These are phyloP conservation scores for Neltuma alba DNA, from an alignment of 306 rosid species.

Conservation along the genomic window DNA sequence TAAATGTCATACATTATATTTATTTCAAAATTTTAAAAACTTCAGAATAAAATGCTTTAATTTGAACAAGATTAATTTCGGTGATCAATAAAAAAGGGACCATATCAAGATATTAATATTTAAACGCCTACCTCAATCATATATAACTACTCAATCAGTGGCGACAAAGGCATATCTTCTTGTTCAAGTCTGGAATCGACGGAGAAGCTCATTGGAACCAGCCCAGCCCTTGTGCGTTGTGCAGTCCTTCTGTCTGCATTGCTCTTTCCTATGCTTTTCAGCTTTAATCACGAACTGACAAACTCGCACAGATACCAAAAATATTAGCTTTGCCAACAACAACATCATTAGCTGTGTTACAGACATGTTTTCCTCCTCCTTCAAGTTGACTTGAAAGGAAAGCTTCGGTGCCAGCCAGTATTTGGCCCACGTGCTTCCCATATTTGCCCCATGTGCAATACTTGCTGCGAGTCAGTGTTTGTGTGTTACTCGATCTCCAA, in stretches of 20 bases:
- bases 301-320: neutral
- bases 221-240: neutral
- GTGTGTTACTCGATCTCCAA: neutral
- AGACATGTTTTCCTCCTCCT: conserved; percentile 3
- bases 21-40: no score
- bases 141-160: no score
- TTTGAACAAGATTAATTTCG: no score
- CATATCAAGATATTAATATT: no score
- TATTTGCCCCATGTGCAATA: no score
- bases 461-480: neutral
- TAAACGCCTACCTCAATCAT: no score
- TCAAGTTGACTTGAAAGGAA: conserved; percentile 26
- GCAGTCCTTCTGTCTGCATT: neutral
- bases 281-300: neutral
- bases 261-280: neutral
- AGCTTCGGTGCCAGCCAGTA: neutral
- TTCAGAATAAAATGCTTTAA: no score
- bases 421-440: conserved; percentile 33
- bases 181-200: neutral
- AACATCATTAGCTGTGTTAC: no score
- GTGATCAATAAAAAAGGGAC: no score
- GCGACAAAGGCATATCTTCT: no score
- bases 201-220: neutral
- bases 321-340: neutral
- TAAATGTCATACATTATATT: no score